These are phyloP conservation scores for Biscogniauxia sp. DNA, from an alignment of 2,329 filamentous ascomycete species.

Conservation along the genomic window DNA sequence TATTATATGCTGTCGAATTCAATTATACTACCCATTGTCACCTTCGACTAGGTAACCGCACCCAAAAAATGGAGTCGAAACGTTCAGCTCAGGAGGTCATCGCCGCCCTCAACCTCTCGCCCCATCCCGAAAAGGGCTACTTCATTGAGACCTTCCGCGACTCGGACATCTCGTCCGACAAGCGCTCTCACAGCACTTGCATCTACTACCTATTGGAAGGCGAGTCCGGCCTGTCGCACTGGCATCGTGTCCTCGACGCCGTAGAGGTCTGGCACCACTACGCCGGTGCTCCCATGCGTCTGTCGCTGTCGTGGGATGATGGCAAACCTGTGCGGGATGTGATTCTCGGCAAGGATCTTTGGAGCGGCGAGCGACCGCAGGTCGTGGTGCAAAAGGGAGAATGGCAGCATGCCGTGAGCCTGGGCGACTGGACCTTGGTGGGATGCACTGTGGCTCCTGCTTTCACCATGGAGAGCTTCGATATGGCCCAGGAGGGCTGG, in stretches of 20 bases:
- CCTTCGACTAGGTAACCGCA: not conserved
- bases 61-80: not conserved
- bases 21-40: not conserved
- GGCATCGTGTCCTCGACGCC: slow-evolving; percentile 48
- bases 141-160: slow-evolving; percentile 48
- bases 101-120: slow-evolving; percentile 38
- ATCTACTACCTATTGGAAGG: slow-evolving; percentile 55
- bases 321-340: slow-evolving; percentile 36
- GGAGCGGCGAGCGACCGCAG: slow-evolving; percentile 41
- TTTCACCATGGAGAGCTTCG: slow-evolving; percentile 26
- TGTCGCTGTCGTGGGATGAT: slow-evolving; percentile 44
- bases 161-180: slow-evolving; percentile 18
- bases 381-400: slow-evolving; percentile 38
- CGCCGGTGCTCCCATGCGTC: slow-evolving; percentile 46
- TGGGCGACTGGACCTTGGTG: slow-evolving; percentile 48
- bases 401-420: slow-evolving; percentile 46
- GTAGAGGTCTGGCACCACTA: slow-evolving; percentile 54
- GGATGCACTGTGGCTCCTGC: slow-evolving; percentile 32
- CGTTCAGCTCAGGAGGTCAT: slow-evolving; percentile 43
- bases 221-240: slow-evolving; percentile 40
- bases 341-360: slow-evolving; percentile 41
- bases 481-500: slow-evolving; percentile 28
- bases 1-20: too few species aligned
- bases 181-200: slow-evolving; percentile 43
- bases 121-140: slow-evolving; percentile 49